phyloP scores from a whole-genome alignment of 345 rosid genomes.

The Stellera chamaejasme region DNA sequence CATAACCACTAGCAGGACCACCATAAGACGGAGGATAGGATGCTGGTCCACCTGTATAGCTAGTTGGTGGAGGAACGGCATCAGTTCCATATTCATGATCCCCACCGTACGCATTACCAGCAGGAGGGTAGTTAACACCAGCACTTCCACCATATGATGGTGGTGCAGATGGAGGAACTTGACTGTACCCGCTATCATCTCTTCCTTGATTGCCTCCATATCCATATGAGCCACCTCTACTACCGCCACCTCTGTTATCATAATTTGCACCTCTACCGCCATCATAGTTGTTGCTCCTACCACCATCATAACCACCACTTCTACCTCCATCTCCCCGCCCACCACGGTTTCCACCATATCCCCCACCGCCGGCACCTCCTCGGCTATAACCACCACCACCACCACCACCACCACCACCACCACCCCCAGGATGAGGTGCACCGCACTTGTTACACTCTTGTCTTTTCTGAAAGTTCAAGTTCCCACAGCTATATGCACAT shows the following conservation, averaged over 20 bases:
- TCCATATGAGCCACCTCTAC: slow-evolving; percentile 45
- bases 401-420: slow-evolving; percentile 30
- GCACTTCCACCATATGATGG: slow-evolving; percentile 60
- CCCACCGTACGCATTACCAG: slow-evolving; percentile 44
- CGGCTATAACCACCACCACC: slow-evolving; percentile 32
- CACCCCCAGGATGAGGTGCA: slow-evolving; percentile 65
- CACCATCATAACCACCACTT: slow-evolving; percentile 47
- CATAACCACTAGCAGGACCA: slow-evolving; percentile 54
- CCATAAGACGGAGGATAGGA: slow-evolving; percentile 75
- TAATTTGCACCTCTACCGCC: slow-evolving; percentile 43
- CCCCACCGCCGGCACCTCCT: slow-evolving; percentile 57
- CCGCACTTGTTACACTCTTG: slow-evolving; percentile 97
- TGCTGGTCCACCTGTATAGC: slow-evolving; percentile 76
- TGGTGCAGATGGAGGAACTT: slow-evolving; percentile 56
- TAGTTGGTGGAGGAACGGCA: slow-evolving; percentile 81
- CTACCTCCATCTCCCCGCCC: slow-evolving; percentile 36
- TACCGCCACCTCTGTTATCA: slow-evolving; percentile 34
- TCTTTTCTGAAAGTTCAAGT: slow-evolving; percentile 92
- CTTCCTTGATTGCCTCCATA: slow-evolving; percentile 63
- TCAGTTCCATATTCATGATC: slow-evolving; percentile 54
- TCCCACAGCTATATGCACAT: slow-evolving; percentile 80
- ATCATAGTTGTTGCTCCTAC: slow-evolving; percentile 34
- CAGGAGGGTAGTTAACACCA: slow-evolving; percentile 54
- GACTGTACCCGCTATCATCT: slow-evolving; percentile 60
- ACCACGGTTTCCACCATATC: slow-evolving; percentile 37